Base-by-base conservation (phyloP, 2,329 filamentous ascomycete species). In the Aspergillus sp. region DNA sequence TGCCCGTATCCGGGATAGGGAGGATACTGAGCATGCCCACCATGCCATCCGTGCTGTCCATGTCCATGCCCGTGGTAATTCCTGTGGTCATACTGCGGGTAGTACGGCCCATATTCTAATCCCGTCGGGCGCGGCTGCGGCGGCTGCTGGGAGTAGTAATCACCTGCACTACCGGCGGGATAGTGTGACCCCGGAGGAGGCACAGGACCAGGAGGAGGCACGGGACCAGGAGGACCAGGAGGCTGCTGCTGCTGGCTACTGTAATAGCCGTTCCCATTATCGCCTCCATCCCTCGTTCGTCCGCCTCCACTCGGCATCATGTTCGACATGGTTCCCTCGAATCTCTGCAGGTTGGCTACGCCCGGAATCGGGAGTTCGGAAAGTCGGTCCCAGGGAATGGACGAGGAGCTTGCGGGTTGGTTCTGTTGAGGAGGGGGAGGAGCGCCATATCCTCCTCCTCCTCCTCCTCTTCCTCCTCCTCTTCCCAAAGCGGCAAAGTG, bases 331-430 rank as follows among this genome's bases (percentile, higher is more conserved):
- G n/a, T n/a, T n/a, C n/a, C n/a, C n/a, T n/a, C n/a, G n/a, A n/a
- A n/a, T 30, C 60, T 62, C 30, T 47, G 48, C 14, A 63, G 24
- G 8, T 57, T 58, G 4, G 57, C 60, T 22, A 61, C 52, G 5
- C 60, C 60, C 1, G 55, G 55, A 27, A 60, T 60, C 15, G 53
- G 53, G 7, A 60, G 46, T 24, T 43, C 49, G 24, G 49, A 50
- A n/a, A 59, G 36, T 24, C 54, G 45, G 13, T 51, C 48, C 45
- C 50, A 55, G 4, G 53, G 52, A 13, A 43, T 48, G 22, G 39
- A 55, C 27, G 35, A 52, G 37, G 29, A 48, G 17, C 33, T 42
- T 36, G 40, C 48, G 35, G 30, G 53, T 29, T 34, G 36, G 15
- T 46, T 43, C 22, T 52, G 41, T 17, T 46, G 36, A 10, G 30